phyloP scores from a whole-genome alignment of 1,284 basidiomycete genomes.

The Volvariella volvacea region DNA sequence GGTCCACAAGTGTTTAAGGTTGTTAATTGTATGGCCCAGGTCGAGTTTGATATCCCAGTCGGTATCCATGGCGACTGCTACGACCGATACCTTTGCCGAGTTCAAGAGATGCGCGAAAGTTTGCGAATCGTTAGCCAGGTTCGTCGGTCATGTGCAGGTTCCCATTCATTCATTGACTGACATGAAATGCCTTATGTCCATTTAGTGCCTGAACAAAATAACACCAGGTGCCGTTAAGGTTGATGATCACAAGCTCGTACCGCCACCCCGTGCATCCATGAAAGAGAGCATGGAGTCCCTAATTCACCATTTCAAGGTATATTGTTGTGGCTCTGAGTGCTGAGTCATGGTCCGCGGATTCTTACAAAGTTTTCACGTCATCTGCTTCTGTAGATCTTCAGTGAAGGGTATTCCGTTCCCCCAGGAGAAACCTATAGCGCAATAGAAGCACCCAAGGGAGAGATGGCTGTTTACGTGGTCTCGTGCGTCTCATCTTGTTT shows the following conservation, averaged over 20 bases:
- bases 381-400: conserved; percentile 64
- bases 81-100: conserved; percentile 92
- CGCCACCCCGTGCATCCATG: conserved; percentile 97
- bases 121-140: conserved; percentile 85
- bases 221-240: conserved; percentile 90
- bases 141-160: conserved; percentile 6
- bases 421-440: conserved; percentile 96
- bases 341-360: background rate
- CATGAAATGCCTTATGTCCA: background rate
- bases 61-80: conserved; percentile 98
- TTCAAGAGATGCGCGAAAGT: conserved; percentile 97
- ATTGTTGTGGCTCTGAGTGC: conserved; percentile 8
- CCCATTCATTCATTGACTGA: background rate
- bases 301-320: conserved; percentile 96
- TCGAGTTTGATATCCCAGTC: conserved; percentile 96
- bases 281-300: conserved; percentile 98
- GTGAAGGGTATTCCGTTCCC: conserved; percentile 96
- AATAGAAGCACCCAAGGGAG: conserved; percentile 98
- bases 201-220: conserved; percentile 80
- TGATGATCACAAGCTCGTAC: conserved; percentile 96
- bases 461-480: conserved; percentile 96
- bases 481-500: conserved; percentile 45
- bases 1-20: conserved; percentile 9
- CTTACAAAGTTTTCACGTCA: background rate
- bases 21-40: conserved; percentile 31